Conservation (phyloP, 768 basidiomycete genomes). For the Lactarius vividus region DNA sequence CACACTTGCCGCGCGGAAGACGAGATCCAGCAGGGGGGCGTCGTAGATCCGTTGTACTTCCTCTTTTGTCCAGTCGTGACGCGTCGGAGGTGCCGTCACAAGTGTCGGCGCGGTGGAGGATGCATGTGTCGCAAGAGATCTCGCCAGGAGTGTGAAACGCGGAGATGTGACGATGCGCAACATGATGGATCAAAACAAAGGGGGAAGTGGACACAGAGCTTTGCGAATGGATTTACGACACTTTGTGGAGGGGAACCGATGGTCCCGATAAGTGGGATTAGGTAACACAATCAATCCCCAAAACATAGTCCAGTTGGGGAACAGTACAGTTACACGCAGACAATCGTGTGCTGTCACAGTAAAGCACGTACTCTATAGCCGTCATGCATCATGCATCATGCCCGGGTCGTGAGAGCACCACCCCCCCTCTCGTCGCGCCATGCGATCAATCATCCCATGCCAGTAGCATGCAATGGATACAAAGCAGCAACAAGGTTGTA, state of each 20-base stretch:
- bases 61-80: conserved; percentile 68
- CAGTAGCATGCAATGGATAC: not conserved
- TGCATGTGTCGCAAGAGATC: conserved; percentile 65
- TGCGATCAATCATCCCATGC: not conserved
- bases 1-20: conserved; percentile 80
- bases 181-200: conserved; percentile 35
- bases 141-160: conserved; percentile 34
- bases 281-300: not conserved
- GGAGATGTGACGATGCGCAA: conserved; percentile 35
- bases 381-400: not conserved
- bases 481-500: not conserved
- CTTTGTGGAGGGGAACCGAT: not conserved
- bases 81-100: conserved; percentile 35
- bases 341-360: not conserved
- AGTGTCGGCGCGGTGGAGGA: conserved; percentile 26
- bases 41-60: conserved; percentile 89
- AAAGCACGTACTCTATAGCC: not conserved
- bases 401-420: not conserved
- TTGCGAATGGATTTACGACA: not conserved
- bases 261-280: not conserved
- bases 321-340: too few species aligned
- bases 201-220: not conserved
- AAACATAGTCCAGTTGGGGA: not conserved
- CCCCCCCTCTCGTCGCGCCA: not conserved
- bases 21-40: conserved; percentile 80